Evolutionary conservation across 306 rosid genomes (phyloP).

Genomic region (Lagenaria siceraria): DNA sequence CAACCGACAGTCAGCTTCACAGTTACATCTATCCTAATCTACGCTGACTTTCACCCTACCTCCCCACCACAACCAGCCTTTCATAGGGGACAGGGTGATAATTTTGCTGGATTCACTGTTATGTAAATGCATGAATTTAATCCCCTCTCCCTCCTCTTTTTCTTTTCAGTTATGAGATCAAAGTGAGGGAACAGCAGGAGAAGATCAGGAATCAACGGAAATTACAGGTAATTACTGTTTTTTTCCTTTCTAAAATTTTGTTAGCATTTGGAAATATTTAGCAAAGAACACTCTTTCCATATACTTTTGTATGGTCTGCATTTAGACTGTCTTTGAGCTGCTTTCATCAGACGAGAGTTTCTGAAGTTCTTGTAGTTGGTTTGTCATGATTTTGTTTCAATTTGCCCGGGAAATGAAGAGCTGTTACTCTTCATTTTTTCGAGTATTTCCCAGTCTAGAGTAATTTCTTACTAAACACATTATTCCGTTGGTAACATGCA

Average conservation of each 20-base stretch:
- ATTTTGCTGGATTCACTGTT: neutral
- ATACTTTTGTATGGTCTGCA: neutral
- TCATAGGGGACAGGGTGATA: neutral
- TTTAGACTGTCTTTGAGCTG: neutral
- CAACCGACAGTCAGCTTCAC: neutral
- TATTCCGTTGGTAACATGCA: neutral
- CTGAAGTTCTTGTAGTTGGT: neutral
- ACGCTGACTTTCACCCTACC: neutral
- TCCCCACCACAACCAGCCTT: neutral
- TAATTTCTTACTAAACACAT: neutral
- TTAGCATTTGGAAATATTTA: neutral
- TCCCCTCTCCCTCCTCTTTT: neutral
- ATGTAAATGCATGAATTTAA: neutral
- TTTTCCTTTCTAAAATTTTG: neutral
- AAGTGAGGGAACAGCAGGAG: constrained; percentile 90
- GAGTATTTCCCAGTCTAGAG: neutral
- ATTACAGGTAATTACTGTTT: constrained; percentile 41
- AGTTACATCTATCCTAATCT: neutral
- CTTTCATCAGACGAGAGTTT: neutral
- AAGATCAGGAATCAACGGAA: constrained; percentile 63
- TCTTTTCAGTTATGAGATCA: constrained; percentile 71
- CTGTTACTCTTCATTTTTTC: neutral
- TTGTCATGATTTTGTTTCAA: neutral
- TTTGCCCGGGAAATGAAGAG: neutral
- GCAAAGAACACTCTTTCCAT: neutral